These are phyloP conservation scores for Stachybotrys elegans DNA, from an alignment of 2,329 filamentous ascomycete genomes.

Conservation along the genomic window DNA sequence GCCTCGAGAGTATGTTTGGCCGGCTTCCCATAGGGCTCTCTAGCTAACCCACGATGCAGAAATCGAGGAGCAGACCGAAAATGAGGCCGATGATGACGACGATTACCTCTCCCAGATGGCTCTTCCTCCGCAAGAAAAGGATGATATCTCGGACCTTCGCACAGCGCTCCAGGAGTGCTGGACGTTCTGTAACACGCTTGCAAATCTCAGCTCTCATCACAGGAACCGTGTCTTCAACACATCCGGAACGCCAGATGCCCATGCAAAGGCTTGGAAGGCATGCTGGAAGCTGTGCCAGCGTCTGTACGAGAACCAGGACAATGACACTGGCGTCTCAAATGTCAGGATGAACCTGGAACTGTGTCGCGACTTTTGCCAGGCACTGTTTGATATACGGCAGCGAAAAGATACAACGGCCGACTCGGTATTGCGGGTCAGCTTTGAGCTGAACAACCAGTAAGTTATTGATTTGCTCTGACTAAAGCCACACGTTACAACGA, in stretches of 20 bases:
- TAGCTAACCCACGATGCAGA: slow-evolving; percentile 29
- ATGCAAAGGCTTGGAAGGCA: slow-evolving; percentile 87
- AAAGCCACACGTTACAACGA: slow-evolving; percentile 1
- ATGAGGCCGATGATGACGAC: slow-evolving; percentile 50
- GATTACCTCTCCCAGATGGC: slow-evolving; percentile 41
- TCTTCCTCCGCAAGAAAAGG: slow-evolving; percentile 39
- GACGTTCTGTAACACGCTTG: slow-evolving; percentile 88
- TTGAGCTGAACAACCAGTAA: slow-evolving; percentile 89
- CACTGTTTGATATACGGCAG: slow-evolving; percentile 79
- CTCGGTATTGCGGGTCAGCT: slow-evolving; percentile 85
- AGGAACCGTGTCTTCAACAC: slow-evolving; percentile 73
- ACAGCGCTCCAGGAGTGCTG: slow-evolving; percentile 83
- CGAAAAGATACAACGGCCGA: slow-evolving; percentile 75
- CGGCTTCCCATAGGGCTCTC: too few species aligned
- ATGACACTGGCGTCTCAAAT: slow-evolving; percentile 60
- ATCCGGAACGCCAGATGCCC: slow-evolving; percentile 67
- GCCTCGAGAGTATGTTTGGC: slow-evolving; percentile 66
- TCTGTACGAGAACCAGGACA: slow-evolving; percentile 75
- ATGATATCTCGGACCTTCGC: slow-evolving; percentile 63
- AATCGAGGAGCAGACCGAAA: slow-evolving; percentile 50
- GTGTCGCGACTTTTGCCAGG: slow-evolving; percentile 87
- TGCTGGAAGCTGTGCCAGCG: slow-evolving; percentile 93
- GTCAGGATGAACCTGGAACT: slow-evolving; percentile 75
- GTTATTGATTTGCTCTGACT: slow-evolving; percentile 22
- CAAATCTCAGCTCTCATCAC: slow-evolving; percentile 78